These are phyloP conservation scores for Ulota crispa DNA, from an alignment of 225 moss, liverwort and hornwort genomes.

Conservation along the genomic window DNA sequence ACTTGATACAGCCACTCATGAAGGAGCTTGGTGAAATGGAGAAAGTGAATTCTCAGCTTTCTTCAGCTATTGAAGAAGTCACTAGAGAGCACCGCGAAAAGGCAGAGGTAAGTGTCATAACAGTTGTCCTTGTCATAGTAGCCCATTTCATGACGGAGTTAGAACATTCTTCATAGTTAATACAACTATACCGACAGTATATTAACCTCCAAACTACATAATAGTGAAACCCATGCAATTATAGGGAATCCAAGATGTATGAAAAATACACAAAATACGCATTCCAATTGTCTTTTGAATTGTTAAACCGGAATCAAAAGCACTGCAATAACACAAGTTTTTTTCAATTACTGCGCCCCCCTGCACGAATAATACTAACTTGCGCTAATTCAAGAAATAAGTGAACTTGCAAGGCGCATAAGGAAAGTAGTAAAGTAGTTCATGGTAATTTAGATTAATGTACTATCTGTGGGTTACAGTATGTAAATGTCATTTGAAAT, in stretches of 20 bases:
- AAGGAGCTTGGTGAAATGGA: constrained; percentile 99
- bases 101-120: constrained; percentile 63
- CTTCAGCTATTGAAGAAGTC: constrained; percentile 93
- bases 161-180: background rate
- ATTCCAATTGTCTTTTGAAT: background rate
- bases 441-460: no score
- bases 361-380: no score
- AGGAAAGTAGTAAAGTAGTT: no score
- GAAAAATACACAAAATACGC: background rate
- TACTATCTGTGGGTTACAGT: no score
- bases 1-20: constrained; percentile 68
- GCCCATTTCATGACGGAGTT: background rate
- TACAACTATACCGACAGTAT: background rate
- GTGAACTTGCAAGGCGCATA: no score
- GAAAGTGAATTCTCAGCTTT: constrained; percentile 93
- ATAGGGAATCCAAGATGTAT: background rate
- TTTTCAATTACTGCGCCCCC: no score
- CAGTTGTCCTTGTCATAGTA: background rate
- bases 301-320: background rate
- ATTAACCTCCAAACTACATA: background rate
- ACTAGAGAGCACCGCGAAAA: constrained; percentile 98
- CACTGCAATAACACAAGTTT: no score
- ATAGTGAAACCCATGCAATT: background rate
- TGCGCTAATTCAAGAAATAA: no score
- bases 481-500: no score